Evolutionary conservation across 2,329 filamentous ascomycete species (phyloP), one percentile per base, ranked within the genome.

Genomic region (Colletotrichum euphorbiae): DNA sequence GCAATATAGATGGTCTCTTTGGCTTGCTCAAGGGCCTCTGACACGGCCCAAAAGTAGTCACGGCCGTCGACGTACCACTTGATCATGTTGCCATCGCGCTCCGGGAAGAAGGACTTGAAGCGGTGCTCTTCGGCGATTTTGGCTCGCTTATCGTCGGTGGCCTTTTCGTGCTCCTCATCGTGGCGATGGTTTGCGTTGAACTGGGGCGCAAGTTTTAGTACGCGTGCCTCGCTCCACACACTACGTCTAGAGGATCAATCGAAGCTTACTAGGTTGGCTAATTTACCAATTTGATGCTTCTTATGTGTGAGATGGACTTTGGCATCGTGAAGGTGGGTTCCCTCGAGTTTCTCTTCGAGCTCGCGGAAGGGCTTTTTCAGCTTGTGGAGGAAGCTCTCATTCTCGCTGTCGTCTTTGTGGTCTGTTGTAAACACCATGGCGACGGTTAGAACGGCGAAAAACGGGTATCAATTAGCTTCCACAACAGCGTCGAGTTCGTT

Each of bases 11-110:
- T 98, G 51, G 91, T 91, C 80, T 98, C 95, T 75, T 92, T 92
- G 42, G 96, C 96, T 68, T 90, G 86, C 71, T 98, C 94, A n/a
- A 98, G 84, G 0, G 94, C 95, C 38, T 91, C 89, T 0, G 94
- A 97, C 11, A 99, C 94, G 17, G 96, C 89, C 90, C 94, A 97
- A 78, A 96, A 97, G 79, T 99, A 99, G 80, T 98, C 92, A 69
- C 94, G 86, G 3, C 94, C 96, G 77, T 98, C 96, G 11, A 98
- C 93, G 80, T 98, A 98, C 94, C 95, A 99, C 82, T 98, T 98
- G 77, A 96, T 85, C 66, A 92, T 85, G 78, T 98, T 98, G 31
- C 90, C 91, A 11, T 95, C 90, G 48, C 91, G 89, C 77, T 95
- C 91, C 0, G 95, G 95, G 42, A 97, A 97, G 80, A 92, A 99